Evolutionary conservation across 768 basidiomycete genomes (phyloP).

Genomic region (Sistotremastrum suecicum): DNA sequence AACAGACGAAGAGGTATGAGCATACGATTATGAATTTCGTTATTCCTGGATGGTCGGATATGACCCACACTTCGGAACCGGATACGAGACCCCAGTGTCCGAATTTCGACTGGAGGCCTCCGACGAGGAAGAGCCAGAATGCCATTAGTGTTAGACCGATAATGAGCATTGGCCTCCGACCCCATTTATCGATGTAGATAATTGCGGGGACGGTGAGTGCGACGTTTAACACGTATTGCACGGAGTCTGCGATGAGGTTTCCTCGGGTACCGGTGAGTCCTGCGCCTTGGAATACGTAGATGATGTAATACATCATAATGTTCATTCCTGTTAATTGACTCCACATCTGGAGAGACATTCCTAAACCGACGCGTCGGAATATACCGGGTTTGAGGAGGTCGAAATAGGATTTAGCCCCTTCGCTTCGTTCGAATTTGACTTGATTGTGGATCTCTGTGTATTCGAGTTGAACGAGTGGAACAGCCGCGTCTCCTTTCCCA

Average conservation of each 20-base stretch:
- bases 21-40: slow-evolving; percentile 66
- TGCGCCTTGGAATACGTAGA: slow-evolving; percentile 66
- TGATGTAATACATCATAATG: slow-evolving; percentile 62
- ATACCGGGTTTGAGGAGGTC: slow-evolving; percentile 56
- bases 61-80: slow-evolving; percentile 37
- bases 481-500: slow-evolving; percentile 40
- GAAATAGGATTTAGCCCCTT: slow-evolving; percentile 56
- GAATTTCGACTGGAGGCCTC: slow-evolving; percentile 54
- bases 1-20: slow-evolving; percentile 63
- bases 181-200: slow-evolving; percentile 64
- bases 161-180: slow-evolving; percentile 63
- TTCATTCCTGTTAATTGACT: slow-evolving; percentile 67
- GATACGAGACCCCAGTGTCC: slow-evolving; percentile 39
- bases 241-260: slow-evolving; percentile 62
- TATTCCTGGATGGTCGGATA: slow-evolving; percentile 34
- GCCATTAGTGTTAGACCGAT: slow-evolving; percentile 55
- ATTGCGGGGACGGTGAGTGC: slow-evolving; percentile 32
- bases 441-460: slow-evolving; percentile 50
- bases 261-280: slow-evolving; percentile 62
- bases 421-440: slow-evolving; percentile 43
- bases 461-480: slow-evolving; percentile 55
- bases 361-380: slow-evolving; percentile 56
- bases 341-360: slow-evolving; percentile 68
- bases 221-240: slow-evolving; percentile 37
- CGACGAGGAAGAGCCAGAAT: slow-evolving; percentile 65